These are phyloP conservation scores for Lagerstroemia speciosa DNA, from an alignment of 345 rosid species.

Conservation along the genomic window DNA sequence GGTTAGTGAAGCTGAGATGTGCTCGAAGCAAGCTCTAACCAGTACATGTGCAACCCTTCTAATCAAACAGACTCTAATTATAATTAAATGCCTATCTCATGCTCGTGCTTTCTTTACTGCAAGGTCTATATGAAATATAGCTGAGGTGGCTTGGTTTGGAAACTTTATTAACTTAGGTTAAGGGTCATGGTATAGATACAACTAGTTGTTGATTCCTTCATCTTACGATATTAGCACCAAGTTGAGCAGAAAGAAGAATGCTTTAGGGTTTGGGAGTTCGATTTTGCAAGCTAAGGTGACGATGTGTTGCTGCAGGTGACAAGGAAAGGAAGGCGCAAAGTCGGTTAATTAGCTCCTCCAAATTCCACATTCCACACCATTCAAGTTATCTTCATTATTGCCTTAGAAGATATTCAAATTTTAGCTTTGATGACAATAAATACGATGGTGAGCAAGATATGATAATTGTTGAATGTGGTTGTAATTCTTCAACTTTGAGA, in stretches of 20 bases:
- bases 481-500: background rate
- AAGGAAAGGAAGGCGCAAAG: too few relatives aligned
- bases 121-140: background rate
- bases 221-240: too few relatives aligned
- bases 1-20: constrained; percentile 39
- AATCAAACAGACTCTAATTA: background rate
- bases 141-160: constrained; percentile 4
- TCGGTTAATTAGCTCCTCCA: too few relatives aligned
- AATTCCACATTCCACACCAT: too few relatives aligned
- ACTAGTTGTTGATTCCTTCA: too few relatives aligned
- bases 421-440: background rate
- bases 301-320: too few relatives aligned
- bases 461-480: background rate
- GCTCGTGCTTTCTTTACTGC: background rate
- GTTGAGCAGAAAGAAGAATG: too few relatives aligned
- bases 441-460: background rate
- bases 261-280: too few relatives aligned
- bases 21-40: constrained; percentile 70
- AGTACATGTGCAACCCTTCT: constrained; percentile 25
- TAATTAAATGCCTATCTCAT: background rate
- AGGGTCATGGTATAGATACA: constrained; percentile 17
- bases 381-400: background rate
- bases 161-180: background rate
- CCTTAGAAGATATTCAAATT: background rate
- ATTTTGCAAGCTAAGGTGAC: too few relatives aligned